Evolutionary conservation across 2,329 filamentous ascomycete species (phyloP).

Genomic region (Beauveria sp.): DNA sequence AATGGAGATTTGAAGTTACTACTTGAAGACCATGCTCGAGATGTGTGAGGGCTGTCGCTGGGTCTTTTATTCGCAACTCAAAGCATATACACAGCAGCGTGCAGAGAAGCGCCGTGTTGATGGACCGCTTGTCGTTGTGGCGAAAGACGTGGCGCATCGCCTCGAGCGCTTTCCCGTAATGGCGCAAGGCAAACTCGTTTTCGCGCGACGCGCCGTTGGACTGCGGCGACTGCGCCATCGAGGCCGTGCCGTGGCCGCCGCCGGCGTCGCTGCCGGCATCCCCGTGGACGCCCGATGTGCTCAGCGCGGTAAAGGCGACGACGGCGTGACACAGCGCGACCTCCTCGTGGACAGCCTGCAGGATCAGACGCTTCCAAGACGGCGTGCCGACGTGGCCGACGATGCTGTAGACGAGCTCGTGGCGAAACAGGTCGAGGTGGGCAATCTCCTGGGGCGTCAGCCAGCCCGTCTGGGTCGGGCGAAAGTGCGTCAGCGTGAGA

Average conservation of each 20-base stretch:
- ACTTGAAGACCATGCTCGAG: conserved; percentile 12
- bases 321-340: conserved; percentile 12
- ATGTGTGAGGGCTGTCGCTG: conserved; percentile 11
- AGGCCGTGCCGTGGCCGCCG: background rate
- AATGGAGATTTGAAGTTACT: conserved; percentile 10
- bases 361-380: conserved; percentile 12
- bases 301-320: conserved; percentile 13
- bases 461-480: conserved; percentile 11
- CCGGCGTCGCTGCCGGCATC: background rate
- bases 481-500: conserved; percentile 14
- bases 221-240: background rate
- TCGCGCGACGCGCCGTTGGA: background rate
- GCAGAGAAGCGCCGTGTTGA: conserved; percentile 13
- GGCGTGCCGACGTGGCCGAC: conserved; percentile 10
- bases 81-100: conserved; percentile 15
- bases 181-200: conserved; percentile 10
- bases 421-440: conserved; percentile 12
- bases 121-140: conserved; percentile 3
- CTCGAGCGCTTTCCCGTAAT: conserved; percentile 11
- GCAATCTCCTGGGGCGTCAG: conserved; percentile 2
- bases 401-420: conserved; percentile 14
- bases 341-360: conserved; percentile 13
- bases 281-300: background rate
- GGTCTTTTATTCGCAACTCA: conserved; percentile 13
- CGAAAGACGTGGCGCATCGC: conserved; percentile 10